Evolutionary conservation across 306 rosid genomes (phyloP), one percentile per base, ranked within the genome.

Genomic region (Trifolium subterraneum): DNA sequence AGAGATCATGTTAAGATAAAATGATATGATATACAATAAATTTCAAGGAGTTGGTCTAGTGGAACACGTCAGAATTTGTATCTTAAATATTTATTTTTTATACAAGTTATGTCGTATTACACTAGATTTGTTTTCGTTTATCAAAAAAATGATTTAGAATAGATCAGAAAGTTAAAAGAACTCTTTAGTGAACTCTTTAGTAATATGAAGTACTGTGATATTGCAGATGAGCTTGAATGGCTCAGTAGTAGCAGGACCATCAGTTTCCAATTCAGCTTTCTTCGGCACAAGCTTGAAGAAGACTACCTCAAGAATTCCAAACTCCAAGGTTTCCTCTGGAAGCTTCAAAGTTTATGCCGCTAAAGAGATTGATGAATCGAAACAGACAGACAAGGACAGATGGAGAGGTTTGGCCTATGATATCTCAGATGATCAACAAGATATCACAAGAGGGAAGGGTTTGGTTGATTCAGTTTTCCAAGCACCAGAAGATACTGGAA

Each of bases 401-500:
- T 93, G 98, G 98, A 48, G 0, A 11, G 94, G 96, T 70, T 87
- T 93, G 47, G 97, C 91, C 33, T 88, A 25, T 12, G 98, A 93
- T 76, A 2, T 2, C 0, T 93, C 98, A 6, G 98, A 93, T 71
- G 98, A 93, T 74, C 98, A 93, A 56, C 98, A 93, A 75, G 98
- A 93, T 79, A 93, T 93, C 86, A 91, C 98, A 70, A 84, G 98
- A 62, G 98, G 98, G 12, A 93, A 93, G 92, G 98, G 98, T 59
- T 52, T 78, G 97, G 98, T 91, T 68, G 97, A 93, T 62, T 2
- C 91, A 15, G 88, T 91, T 52, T 93, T 87, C 86, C 98, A 93
- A 81, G 98, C 97, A 22, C 98, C 98, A 29, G 4, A 2, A 59
- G 27, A 70, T 0, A 0, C 39, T 9, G 98, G 98, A 64, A 93